Base-by-base conservation (phyloP, 495 filamentous ascomycete species). In the Neurospora tetraspora region DNA sequence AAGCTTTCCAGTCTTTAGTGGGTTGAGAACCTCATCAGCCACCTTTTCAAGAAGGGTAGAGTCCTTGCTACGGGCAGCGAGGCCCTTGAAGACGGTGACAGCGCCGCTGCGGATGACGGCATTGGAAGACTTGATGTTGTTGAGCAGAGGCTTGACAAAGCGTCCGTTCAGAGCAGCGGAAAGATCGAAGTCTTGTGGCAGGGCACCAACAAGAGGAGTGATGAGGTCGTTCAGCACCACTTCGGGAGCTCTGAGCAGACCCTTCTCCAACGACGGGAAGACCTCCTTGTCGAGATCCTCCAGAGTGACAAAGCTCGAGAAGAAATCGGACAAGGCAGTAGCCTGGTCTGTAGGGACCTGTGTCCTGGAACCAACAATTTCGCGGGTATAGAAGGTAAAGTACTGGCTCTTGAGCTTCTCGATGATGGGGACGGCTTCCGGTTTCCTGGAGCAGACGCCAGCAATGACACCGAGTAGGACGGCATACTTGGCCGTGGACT, bases 111-210 rank as follows among this genome's bases (percentile, higher is more conserved):
- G 89, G 70, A 98, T 93, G 3, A 78, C 80, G 5, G 87, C 81
- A 77, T 96, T 97, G 71, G 91, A 92, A 10, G 96, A 98, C 82
- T 97, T 98, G 82, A 92, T 85, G 80, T 92, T 97, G 23, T 93
- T 88, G 11, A 98, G 77, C 5, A 99, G 81, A 20, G 94, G 95
- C 76, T 97, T 98, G 27, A 95, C 80, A 16, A 98, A 83, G 69
- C 89, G 89, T 34, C 87, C 82, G 42, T 85, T 86, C 20, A 97
- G 83, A 10, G 92, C 79, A 61, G 89, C 87, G 11, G 94, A 93
- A 2, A 97, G 85, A 76, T 98, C 95, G 72, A 97, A 84, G 0
- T 83, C 82, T 39, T 83, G 78, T 2, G 94, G 88, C 34, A 98
- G 83, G 27, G 92, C 86, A 6, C 83, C 79, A 74, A 96, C 84